These are phyloP conservation scores for Magnusiomyces paraingens DNA, from an alignment of 1,139 yeast species.

Conservation along the genomic window DNA sequence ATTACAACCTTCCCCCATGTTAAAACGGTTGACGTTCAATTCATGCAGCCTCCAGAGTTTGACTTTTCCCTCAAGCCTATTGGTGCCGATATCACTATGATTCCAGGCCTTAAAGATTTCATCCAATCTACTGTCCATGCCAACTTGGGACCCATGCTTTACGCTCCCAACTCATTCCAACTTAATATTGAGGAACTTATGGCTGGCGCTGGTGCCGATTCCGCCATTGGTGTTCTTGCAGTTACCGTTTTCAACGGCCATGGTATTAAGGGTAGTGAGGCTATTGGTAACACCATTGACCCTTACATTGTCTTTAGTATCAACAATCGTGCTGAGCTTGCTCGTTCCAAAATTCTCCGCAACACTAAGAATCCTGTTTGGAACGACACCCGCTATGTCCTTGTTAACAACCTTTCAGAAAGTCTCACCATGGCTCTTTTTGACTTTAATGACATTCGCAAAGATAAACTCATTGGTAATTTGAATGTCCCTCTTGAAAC, in stretches of 20 bases:
- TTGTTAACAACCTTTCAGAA: constrained; percentile 71
- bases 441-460: constrained; percentile 73
- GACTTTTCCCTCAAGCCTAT: constrained; percentile 71
- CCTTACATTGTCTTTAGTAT: constrained; percentile 67
- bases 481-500: constrained; percentile 66
- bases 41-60: constrained; percentile 78
- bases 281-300: constrained; percentile 73
- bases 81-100: constrained; percentile 79
- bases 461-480: constrained; percentile 75
- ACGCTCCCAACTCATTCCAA: constrained; percentile 86
- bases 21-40: constrained; percentile 78
- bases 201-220: constrained; percentile 73
- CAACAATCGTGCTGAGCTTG: constrained; percentile 46
- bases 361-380: constrained; percentile 70
- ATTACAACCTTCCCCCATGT: constrained; percentile 88
- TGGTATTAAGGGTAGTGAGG: constrained; percentile 59
- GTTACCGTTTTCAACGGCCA: constrained; percentile 61
- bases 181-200: constrained; percentile 84
- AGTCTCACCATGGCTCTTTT: constrained; percentile 63
- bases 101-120: constrained; percentile 81
- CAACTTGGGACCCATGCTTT: constrained; percentile 80
- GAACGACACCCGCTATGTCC: constrained; percentile 70
- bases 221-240: constrained; percentile 81
- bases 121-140: constrained; percentile 79
- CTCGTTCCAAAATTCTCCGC: constrained; percentile 57